Conservation (phyloP, 169 alveolate genomes). For the Besnoitia besnoiti region DNA sequence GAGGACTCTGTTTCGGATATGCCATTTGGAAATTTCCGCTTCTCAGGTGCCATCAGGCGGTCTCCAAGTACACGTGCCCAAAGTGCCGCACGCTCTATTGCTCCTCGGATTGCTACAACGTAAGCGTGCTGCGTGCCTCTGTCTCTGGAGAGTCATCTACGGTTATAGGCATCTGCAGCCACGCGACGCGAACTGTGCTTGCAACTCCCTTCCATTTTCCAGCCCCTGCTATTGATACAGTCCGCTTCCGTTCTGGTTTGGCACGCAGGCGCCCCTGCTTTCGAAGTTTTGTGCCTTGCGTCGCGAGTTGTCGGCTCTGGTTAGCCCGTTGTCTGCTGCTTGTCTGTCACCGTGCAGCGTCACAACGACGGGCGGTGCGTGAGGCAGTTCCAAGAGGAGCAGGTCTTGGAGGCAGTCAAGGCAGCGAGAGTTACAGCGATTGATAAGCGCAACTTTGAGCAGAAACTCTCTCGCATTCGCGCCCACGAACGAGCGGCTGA, state of each 20-base stretch:
- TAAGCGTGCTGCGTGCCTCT: background rate
- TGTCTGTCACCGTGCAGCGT: background rate
- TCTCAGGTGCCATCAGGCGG: conserved; percentile 39
- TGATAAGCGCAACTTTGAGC: background rate
- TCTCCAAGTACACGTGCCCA: conserved; percentile 53
- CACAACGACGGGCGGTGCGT: conserved; percentile 24
- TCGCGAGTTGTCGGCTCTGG: no score
- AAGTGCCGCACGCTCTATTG: conserved; percentile 44
- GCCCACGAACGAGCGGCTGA: background rate
- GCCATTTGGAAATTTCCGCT: background rate
- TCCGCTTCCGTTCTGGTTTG: no score
- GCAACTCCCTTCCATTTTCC: no score
- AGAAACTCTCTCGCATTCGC: background rate
- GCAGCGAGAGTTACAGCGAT: background rate
- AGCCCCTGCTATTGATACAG: no score
- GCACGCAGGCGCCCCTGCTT: no score
- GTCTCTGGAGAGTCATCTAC: no score
- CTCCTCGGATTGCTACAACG: conserved; percentile 17
- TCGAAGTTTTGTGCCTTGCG: no score
- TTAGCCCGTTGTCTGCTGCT: no score
- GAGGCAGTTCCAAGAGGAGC: background rate
- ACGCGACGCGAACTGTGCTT: no score
- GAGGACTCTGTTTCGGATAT: background rate
- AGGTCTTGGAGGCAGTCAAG: background rate
- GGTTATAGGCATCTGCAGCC: no score